A percentile compares a stretch with the other conserved stretches of the same genome.
phyloP scores from a whole-genome alignment of 371 early-diverging fungal species.

The Capillidium rhysosporum region DNA sequence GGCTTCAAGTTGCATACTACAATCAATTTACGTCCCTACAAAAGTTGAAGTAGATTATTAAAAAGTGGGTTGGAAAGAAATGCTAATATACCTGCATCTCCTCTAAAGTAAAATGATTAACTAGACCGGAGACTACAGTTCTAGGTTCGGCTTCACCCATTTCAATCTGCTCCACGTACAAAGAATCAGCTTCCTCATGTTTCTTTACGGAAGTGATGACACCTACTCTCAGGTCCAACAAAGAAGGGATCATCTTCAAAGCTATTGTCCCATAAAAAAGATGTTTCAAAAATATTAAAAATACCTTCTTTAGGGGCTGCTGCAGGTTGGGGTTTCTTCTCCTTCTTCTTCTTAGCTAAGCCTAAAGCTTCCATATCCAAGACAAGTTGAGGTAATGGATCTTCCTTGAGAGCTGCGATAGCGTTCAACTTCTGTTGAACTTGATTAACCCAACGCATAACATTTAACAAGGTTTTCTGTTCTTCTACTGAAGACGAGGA shows the following conservation, averaged over 20 bases:
- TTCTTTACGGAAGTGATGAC: constrained; percentile 57
- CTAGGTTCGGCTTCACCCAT: constrained; percentile 71
- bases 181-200: constrained; percentile 83
- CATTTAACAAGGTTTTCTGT: constrained; percentile 4
- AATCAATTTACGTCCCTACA: constrained; percentile 25
- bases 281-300: constrained; percentile 4
- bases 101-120: constrained; percentile 71
- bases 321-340: constrained; percentile 22
- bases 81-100: constrained; percentile 43
- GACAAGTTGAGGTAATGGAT: neutral
- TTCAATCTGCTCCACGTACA: constrained; percentile 91
- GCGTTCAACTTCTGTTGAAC: constrained; percentile 9
- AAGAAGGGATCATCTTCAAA: constrained; percentile 35
- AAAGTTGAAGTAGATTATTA: neutral
- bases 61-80: constrained; percentile 7
- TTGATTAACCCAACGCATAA: constrained; percentile 10
- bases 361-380: constrained; percentile 15
- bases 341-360: constrained; percentile 25
- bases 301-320: constrained; percentile 19
- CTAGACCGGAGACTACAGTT: constrained; percentile 81
- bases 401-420: neutral
- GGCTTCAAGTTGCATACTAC: constrained; percentile 87
- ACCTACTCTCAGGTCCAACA: constrained; percentile 87
- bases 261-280: constrained; percentile 4
- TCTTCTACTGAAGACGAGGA: constrained; percentile 13